Evolutionary conservation across 345 rosid genomes (phyloP).

Genomic region (Eucalyptus rudis): DNA sequence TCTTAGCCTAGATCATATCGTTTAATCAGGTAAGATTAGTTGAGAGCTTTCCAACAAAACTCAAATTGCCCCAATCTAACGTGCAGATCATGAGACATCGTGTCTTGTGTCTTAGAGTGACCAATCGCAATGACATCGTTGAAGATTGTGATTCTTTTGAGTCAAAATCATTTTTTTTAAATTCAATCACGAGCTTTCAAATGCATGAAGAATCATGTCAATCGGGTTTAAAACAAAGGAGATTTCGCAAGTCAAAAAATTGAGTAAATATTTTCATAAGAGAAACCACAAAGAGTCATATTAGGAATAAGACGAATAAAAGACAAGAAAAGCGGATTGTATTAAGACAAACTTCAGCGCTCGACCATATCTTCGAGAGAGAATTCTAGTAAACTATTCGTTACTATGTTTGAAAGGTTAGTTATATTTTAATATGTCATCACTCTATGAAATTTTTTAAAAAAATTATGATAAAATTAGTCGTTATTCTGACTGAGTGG

Average conservation of each 20-base stretch:
- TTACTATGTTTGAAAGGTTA: neutral
- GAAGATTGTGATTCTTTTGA: neutral
- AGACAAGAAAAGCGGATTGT: neutral
- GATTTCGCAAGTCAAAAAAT: neutral
- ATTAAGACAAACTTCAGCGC: neutral
- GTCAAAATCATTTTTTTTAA: neutral
- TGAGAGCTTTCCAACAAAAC: neutral
- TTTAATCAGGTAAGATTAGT: neutral
- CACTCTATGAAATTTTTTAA: neutral
- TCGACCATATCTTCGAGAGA: neutral
- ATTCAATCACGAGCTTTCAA: neutral
- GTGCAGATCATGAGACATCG: neutral
- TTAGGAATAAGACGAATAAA: neutral
- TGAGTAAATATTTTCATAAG: neutral
- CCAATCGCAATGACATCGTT: neutral
- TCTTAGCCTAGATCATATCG: neutral
- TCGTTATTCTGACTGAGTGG: neutral
- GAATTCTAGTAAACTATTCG: neutral
- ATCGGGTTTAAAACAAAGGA: neutral
- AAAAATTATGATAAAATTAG: too few species aligned
- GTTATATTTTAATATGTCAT: neutral
- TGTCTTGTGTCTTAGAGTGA: neutral
- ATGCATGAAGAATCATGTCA: neutral
- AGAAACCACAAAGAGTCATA: neutral
- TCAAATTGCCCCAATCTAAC: neutral